Evolutionary conservation across 2,329 filamentous ascomycete species (phyloP).

Genomic region (Neonectria neomacrospora): DNA sequence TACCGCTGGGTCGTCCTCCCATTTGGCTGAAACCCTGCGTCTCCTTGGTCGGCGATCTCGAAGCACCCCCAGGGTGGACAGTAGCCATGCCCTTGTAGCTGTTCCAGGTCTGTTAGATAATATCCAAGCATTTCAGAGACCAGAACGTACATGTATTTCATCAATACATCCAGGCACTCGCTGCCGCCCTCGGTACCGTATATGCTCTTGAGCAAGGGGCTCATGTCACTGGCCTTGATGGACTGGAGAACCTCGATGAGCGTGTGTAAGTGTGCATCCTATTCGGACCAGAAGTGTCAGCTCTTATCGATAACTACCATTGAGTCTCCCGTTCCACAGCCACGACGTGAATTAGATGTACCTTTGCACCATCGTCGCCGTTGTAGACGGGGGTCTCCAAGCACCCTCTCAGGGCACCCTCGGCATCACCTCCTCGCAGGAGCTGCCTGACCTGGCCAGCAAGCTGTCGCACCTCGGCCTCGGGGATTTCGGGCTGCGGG

Average conservation of each 20-base stretch:
- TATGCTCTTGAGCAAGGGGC: slow-evolving; percentile 83
- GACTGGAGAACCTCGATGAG: slow-evolving; percentile 94
- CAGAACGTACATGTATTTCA: slow-evolving; percentile 90
- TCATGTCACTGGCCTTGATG: slow-evolving; percentile 97
- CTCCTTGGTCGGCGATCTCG: slow-evolving; percentile 58
- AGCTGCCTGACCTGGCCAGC: slow-evolving; percentile 87
- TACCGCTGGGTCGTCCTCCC: slow-evolving; percentile 61
- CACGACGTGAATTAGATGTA: slow-evolving; percentile 42
- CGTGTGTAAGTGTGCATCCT: slow-evolving; percentile 88
- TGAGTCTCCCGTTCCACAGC: background rate
- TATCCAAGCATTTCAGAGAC: background rate
- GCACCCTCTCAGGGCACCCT: slow-evolving; percentile 85
- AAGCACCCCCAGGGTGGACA: slow-evolving; percentile 53
- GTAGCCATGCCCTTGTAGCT: slow-evolving; percentile 92
- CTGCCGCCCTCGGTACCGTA: slow-evolving; percentile 81
- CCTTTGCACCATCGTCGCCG: slow-evolving; percentile 68
- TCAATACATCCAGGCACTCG: slow-evolving; percentile 89
- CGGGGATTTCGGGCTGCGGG: slow-evolving; percentile 76
- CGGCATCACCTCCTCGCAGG: slow-evolving; percentile 84
- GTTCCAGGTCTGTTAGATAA: slow-evolving; percentile 29
- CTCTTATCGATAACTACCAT: background rate
- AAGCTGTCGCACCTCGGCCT: slow-evolving; percentile 81
- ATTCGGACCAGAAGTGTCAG: slow-evolving; percentile 29
- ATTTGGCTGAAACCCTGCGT: slow-evolving; percentile 92
- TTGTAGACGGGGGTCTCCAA: slow-evolving; percentile 87